Base-by-base conservation (phyloP, 352 stramenopile species). In the Globisporangium heterothallicum region DNA sequence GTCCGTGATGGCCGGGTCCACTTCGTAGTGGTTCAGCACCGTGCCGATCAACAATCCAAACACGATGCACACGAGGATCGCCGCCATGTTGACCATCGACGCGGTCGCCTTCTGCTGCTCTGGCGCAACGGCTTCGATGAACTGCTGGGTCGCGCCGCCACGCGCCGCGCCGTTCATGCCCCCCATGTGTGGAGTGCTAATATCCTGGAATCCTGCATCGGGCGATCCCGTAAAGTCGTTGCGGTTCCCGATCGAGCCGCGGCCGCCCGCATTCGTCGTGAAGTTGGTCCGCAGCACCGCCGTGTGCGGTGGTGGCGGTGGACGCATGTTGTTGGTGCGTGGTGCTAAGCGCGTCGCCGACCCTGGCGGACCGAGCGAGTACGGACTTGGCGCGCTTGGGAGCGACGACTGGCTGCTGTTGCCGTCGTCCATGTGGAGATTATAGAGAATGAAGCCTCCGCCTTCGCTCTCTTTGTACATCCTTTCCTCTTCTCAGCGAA, bases 251-350 rank as follows among this genome's bases (percentile, higher is more conserved):
- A 61, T 45, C 18, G 70, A 36, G 2, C 49, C 32, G 42, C 60
- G 63, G 8, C 45, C 30, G 14, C 42, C 32, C 0, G 59, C 62
- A 1, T 58, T 59, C 0, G 74, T 77, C 48, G 70, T 88, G 44
- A 88, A 88, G 61, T 88, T 88, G 16, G 78, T 84, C 12, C 74
- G 72, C n/a, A 85, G 50, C 30, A 72, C 70, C 0, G 59, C 72
- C 2, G 74, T 69, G 50, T 84, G 62, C 5, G 70, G 78, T 32
- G 74, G 70, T 30, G 66, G 72, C 40, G 70, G 60, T 9, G 70
- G 58, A 9, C 70, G 59, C 18, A 62, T 49, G 38, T 60, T 59
- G 35, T 53, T 53, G n/a, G n/a, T n/a, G 22, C 47, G 47, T 34
- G 47, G 47, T n/a, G 35, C 66, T 67, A 21, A 62, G 25, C 7